Conservation (phyloP, 176 grass and related monocot genomes). For the Panicum miliaceum region DNA sequence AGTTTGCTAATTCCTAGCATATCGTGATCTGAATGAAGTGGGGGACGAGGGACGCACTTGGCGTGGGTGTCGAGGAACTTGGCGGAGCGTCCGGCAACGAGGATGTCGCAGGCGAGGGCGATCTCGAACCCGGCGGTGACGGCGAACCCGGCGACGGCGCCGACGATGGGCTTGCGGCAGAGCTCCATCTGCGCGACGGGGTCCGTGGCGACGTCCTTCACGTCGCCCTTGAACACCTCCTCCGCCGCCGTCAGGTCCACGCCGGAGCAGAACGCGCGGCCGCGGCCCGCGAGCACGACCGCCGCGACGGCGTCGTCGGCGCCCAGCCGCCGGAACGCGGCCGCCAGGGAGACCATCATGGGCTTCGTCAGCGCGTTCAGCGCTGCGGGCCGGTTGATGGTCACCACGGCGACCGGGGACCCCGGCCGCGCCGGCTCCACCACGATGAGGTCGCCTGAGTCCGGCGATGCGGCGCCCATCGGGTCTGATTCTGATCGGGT, state of each 20-base stretch:
- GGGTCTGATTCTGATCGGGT: not conserved
- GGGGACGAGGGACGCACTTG: slow-evolving; percentile 49
- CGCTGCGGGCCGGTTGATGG: slow-evolving; percentile 87
- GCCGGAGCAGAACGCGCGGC: slow-evolving; percentile 88
- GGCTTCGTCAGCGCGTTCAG: slow-evolving; percentile 89
- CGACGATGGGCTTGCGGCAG: slow-evolving; percentile 86
- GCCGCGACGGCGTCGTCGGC: slow-evolving; percentile 64
- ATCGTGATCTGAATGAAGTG: not conserved
- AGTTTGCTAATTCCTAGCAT: not conserved
- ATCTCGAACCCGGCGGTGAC: slow-evolving; percentile 95
- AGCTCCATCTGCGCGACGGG: slow-evolving; percentile 73
- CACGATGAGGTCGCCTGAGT: slow-evolving; percentile 68
- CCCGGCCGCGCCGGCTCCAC: slow-evolving; percentile 52
- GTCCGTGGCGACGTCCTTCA: slow-evolving; percentile 69
- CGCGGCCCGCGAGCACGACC: slow-evolving; percentile 69
- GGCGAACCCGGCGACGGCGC: slow-evolving; percentile 77
- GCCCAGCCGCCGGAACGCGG: slow-evolving; percentile 66
- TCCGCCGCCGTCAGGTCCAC: slow-evolving; percentile 81
- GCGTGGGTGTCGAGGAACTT: slow-evolving; percentile 94
- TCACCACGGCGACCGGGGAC: slow-evolving; percentile 70
- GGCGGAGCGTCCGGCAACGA: slow-evolving; percentile 75
- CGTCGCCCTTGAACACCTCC: slow-evolving; percentile 94
- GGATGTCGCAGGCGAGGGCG: slow-evolving; percentile 79
- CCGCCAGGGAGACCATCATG: slow-evolving; percentile 73
- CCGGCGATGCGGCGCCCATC: slow-evolving; percentile 42